Evolutionary conservation across 371 early-diverging fungal genomes (phyloP), one percentile per base, ranked within the genome.

Genomic region (Antonospora locustae): DNA sequence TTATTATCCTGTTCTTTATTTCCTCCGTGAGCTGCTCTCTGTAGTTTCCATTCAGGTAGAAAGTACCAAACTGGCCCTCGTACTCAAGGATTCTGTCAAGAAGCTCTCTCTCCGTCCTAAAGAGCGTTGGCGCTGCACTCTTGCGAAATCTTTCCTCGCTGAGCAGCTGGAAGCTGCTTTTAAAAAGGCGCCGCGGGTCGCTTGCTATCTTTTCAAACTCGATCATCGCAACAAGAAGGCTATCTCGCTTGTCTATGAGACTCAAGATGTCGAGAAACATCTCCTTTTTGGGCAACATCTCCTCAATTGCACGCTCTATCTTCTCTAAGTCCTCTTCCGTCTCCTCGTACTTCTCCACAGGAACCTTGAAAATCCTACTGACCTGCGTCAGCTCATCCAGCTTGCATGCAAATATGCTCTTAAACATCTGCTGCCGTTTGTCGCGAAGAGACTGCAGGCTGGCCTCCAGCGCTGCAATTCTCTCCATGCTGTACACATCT

Each of bases 111-210:
- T 89, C 88, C 50, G 84, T 64, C 41, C 74, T 78, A n/a, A 85
- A 55, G 37, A 89, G 70, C 2, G 79, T 82, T 19, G 87, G 87
- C 55, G 78, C 81, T 30, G 86, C 84, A 1, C 79, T 79, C 47
- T 84, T 84, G 25, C 90, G 71, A 76, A 83, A 87, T 63, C 81
- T 80, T 50, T 87, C 88, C 68, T 89, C 87, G 64, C 84, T 84
- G 19, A 80, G 55, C 23, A 89, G 71, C 59, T 81, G 84, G 63
- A 87, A 84, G 0, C 84, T 84, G 6, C 81, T 76, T 53, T 79
- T 78, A 57, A 84, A 84, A 11, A 89, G 71, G 20, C 90, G 74
- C 41, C 76, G 74, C 1, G 87, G 87, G 61, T 89, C 86, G 0
- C 81, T 81, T 0, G 90, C 90, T 0, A 78, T 78, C 53, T 80